These are phyloP conservation scores for Ceratocystis ficicola DNA, from an alignment of 2,329 filamentous ascomycete genomes.

Conservation along the genomic window DNA sequence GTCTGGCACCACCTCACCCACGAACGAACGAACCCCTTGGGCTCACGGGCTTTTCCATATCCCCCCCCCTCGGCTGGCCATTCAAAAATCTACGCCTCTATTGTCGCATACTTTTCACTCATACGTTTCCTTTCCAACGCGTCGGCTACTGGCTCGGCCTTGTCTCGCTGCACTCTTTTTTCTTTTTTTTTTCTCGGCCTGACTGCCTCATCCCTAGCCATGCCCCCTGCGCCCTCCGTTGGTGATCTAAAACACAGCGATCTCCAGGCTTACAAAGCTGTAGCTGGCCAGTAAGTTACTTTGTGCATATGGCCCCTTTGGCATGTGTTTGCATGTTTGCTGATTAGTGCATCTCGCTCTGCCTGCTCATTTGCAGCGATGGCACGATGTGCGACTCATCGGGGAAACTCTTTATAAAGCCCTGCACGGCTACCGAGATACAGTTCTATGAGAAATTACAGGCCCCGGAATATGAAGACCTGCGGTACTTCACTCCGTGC, in stretches of 20 bases:
- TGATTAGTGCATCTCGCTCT: background rate
- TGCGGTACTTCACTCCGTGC: constrained; percentile 69
- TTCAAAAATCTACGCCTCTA: background rate
- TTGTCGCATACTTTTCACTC: background rate
- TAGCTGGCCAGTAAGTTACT: constrained; percentile 67
- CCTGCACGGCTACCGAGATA: constrained; percentile 75
- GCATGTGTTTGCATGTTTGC: background rate
- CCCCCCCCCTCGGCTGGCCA: background rate
- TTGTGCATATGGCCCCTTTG: background rate
- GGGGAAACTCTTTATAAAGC: constrained; percentile 85
- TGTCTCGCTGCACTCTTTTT: too few relatives aligned
- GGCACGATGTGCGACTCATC: constrained; percentile 76
- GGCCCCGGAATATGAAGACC: constrained; percentile 46
- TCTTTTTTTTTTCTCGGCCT: too few relatives aligned
- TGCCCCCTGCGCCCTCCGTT: background rate
- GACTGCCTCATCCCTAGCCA: background rate
- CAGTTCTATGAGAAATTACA: constrained; percentile 73
- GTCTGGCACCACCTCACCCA: too few relatives aligned
- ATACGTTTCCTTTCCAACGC: background rate
- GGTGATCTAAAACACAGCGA: constrained; percentile 21
- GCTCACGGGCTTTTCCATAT: background rate
- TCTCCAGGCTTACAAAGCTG: constrained; percentile 51
- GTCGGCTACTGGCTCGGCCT: too few relatives aligned
- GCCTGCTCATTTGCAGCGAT: constrained; percentile 46
- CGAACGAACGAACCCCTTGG: background rate